Percentiles rank a stretch among this genome's conserved stretches.
Conservation (phyloP, 2,329 filamentous ascomycete genomes). For the Acrodontium crateriforme region DNA sequence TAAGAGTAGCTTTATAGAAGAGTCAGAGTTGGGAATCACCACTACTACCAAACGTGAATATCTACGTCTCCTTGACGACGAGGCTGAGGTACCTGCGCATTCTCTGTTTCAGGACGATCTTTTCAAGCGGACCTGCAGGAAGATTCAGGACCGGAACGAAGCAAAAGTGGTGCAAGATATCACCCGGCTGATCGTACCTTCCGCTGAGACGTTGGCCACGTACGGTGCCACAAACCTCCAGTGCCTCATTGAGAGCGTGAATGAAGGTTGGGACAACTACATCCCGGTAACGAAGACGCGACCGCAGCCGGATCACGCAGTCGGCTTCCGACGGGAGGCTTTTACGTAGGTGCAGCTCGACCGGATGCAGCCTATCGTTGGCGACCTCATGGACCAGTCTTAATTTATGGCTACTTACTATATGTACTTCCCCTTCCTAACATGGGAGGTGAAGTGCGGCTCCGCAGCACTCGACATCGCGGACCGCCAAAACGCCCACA, state of each 20-base stretch:
- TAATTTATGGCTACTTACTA: slow-evolving; percentile 20
- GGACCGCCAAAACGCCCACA: slow-evolving; percentile 9
- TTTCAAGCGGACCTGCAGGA: slow-evolving; percentile 18
- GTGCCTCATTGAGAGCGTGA: slow-evolving; percentile 1
- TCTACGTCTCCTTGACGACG: neutral
- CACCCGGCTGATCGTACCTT: neutral
- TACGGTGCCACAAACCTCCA: neutral
- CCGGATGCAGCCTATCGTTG: slow-evolving; percentile 14
- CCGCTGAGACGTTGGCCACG: neutral
- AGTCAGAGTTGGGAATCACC: neutral
- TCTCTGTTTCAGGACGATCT: slow-evolving; percentile 7
- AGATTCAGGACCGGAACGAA: neutral
- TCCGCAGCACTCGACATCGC: slow-evolving; percentile 5
- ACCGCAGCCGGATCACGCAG: slow-evolving; percentile 6
- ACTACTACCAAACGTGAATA: neutral
- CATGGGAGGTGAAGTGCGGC: slow-evolving; percentile 7
- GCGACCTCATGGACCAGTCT: slow-evolving; percentile 7
- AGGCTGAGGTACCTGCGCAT: slow-evolving; percentile 7
- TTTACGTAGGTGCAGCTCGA: slow-evolving; percentile 5
- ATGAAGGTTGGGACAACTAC: slow-evolving; percentile 6
- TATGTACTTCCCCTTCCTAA: slow-evolving; percentile 8
- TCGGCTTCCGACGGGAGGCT: slow-evolving; percentile 4
- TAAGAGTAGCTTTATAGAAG: neutral
- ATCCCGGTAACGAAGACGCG: slow-evolving; percentile 3
- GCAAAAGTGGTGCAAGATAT: neutral